Conservation (phyloP, 345 rosid species). For the Aquilaria yunnanensis region DNA sequence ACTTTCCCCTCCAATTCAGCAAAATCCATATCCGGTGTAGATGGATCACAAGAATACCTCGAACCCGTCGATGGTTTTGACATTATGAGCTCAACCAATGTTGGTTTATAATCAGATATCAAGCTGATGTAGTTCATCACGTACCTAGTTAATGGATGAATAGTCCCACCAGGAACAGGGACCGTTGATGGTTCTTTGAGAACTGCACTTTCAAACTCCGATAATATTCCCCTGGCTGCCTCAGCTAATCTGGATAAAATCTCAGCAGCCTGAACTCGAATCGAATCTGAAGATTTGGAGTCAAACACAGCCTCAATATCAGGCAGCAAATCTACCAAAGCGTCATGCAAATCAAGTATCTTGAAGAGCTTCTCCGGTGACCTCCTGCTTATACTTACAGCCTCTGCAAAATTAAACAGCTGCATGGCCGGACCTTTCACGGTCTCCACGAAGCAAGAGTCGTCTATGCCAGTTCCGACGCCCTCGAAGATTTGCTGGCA, state of each 20-base stretch:
- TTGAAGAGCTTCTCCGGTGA: conserved; percentile 93
- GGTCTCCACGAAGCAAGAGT: conserved; percentile 82
- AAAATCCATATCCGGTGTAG: conserved; percentile 73
- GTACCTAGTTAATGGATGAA: conserved; percentile 94
- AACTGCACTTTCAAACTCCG: conserved; percentile 80
- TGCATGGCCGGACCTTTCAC: conserved; percentile 69
- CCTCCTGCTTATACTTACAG: conserved; percentile 79
- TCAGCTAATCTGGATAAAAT: conserved; percentile 75
- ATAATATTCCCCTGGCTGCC: conserved; percentile 78
- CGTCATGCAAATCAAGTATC: conserved; percentile 84
- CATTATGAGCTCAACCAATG: conserved; percentile 63
- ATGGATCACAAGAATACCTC: conserved; percentile 63
- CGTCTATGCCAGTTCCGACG: conserved; percentile 58
- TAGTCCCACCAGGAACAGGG: conserved; percentile 85
- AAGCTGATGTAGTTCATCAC: conserved; percentile 92
- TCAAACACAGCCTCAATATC: conserved; percentile 77
- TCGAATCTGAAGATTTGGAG: conserved; percentile 43
- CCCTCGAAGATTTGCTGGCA: conserved; percentile 80
- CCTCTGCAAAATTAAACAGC: conserved; percentile 86
- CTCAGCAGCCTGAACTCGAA: conserved; percentile 74
- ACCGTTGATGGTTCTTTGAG: conserved; percentile 69
- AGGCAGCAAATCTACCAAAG: conserved; percentile 56
- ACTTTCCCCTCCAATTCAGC: conserved; percentile 62
- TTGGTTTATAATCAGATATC: conserved; percentile 87
- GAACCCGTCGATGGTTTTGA: conserved; percentile 74